Evolutionary conservation across 2,329 filamentous ascomycete species (phyloP).

Genomic region (Pestalotiopsis sp.): DNA sequence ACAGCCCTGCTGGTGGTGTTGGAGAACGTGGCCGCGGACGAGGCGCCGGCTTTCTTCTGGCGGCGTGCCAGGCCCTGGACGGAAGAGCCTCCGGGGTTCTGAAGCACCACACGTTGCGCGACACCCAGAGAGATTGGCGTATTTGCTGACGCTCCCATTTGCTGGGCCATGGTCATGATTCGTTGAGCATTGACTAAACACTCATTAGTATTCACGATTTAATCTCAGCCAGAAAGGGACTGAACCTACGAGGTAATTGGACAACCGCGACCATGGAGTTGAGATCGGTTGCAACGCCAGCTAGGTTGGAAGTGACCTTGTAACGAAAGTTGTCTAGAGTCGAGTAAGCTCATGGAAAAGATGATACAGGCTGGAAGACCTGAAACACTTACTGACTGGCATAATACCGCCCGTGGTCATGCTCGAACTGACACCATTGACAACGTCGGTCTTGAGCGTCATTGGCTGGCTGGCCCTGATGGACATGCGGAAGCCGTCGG

Average conservation of each 20-base stretch:
- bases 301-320: conserved; percentile 22
- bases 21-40: not conserved
- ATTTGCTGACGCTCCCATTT: conserved; percentile 20
- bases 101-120: conserved; percentile 20
- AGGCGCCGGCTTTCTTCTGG: not conserved
- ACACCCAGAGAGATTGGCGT: conserved; percentile 19
- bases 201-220: conserved; percentile 4
- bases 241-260: conserved; percentile 20
- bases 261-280: conserved; percentile 23
- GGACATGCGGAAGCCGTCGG: conserved; percentile 24
- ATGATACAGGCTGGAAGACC: not conserved
- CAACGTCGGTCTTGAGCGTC: conserved; percentile 20
- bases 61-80: not conserved
- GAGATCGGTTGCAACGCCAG: conserved; percentile 19
- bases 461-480: conserved; percentile 23
- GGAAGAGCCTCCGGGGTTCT: conserved; percentile 21
- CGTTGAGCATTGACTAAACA: conserved; percentile 21
- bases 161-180: conserved; percentile 21
- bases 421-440: conserved; percentile 22
- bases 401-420: conserved; percentile 21
- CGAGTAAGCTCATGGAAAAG: not conserved
- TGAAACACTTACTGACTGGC: conserved; percentile 20
- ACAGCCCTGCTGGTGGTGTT: not conserved
- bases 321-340: conserved; percentile 22
- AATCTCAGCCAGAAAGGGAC: not conserved